phyloP scores from a whole-genome alignment of 768 basidiomycete species.

The Cyathus striatus region DNA sequence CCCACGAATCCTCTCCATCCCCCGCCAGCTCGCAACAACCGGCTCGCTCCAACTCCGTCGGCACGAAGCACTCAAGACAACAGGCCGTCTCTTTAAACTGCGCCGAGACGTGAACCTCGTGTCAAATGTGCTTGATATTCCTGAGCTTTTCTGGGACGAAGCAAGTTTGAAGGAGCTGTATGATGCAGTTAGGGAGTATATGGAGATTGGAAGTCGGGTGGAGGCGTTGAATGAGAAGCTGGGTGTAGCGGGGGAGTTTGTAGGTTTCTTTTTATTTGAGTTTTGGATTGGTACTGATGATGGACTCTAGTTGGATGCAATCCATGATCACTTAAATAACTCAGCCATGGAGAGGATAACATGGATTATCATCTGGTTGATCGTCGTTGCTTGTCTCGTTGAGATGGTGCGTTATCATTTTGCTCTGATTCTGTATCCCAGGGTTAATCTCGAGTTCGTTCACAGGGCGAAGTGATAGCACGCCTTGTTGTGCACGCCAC shows the following conservation, averaged over 20 bases:
- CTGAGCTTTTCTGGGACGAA: conserved; percentile 93
- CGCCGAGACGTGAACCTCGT: conserved; percentile 88
- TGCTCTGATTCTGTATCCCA: background rate
- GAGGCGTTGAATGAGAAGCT: conserved; percentile 85
- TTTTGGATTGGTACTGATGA: conserved; percentile 1
- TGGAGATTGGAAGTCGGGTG: conserved; percentile 84
- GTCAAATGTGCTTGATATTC: conserved; percentile 89
- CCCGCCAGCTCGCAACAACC: conserved; percentile 72
- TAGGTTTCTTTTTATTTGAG: conserved; percentile 20
- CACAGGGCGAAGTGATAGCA: conserved; percentile 76
- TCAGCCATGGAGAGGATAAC: conserved; percentile 90
- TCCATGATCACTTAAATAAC: conserved; percentile 90
- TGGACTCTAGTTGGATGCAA: conserved; percentile 69
- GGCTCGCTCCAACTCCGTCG: conserved; percentile 75
- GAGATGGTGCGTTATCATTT: conserved; percentile 56
- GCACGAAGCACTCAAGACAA: conserved; percentile 81
- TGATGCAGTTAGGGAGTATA: conserved; percentile 90
- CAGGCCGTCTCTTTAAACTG: conserved; percentile 81
- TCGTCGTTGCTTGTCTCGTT: conserved; percentile 85
- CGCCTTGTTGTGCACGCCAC: conserved; percentile 69
- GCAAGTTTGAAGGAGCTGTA: conserved; percentile 86
- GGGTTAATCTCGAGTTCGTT: conserved; percentile 1
- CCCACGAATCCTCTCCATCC: conserved; percentile 73
- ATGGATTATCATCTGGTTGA: conserved; percentile 49
- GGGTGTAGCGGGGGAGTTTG: conserved; percentile 83